Evolutionary conservation across 2,329 filamentous ascomycete species (phyloP), one percentile per base, ranked within the genome.

Genomic region (Epichloe festucae): DNA sequence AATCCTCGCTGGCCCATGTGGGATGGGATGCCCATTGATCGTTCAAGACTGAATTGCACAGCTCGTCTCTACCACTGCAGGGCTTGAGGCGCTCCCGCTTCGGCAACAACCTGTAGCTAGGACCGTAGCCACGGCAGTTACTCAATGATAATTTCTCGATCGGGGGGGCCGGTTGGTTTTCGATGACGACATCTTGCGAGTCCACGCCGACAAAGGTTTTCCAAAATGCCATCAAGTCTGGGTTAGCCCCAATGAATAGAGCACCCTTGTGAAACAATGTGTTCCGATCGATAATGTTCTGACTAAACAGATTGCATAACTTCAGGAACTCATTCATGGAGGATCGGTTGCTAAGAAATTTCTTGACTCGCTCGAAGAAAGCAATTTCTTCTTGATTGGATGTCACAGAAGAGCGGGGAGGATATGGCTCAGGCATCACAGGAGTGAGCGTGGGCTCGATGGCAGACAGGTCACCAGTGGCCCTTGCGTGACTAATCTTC

Each of bases 11-110:
- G 1, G 91, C 93, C 93, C 93, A 98, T 0, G 93, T 98, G 3
- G 93, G 93, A 69, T 98, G 93, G 27, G 91, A 97, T 2, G 93
- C 93, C 93, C 93, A 98, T 59, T 96, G 88, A 60, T 98, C 93
- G 58, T 98, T 98, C 51, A 98, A 75, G 0, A 98, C 91, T 23
- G 85, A 84, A 58, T 88, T 85, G 70, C 93, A 98, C 59, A 98
- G 83, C 66, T 95, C 89, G 63, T 98, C 93, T 45, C 93, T 86
- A 11, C 93, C 93, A 63, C 88, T 93, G 71, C 93, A 98, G 1
- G 85, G 81, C 71, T 95, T 94, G 54, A 93, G 82, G 11, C 89
- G 85, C 66, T 97, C 93, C 52, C 89, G 77, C 69, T 91, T 93
- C 1, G 93, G 93, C 8, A 98, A 75, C 31, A 97, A 75, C 51